Conservation (phyloP, 2,329 filamentous ascomycete species). For the Torrubiella hemipterigena region DNA sequence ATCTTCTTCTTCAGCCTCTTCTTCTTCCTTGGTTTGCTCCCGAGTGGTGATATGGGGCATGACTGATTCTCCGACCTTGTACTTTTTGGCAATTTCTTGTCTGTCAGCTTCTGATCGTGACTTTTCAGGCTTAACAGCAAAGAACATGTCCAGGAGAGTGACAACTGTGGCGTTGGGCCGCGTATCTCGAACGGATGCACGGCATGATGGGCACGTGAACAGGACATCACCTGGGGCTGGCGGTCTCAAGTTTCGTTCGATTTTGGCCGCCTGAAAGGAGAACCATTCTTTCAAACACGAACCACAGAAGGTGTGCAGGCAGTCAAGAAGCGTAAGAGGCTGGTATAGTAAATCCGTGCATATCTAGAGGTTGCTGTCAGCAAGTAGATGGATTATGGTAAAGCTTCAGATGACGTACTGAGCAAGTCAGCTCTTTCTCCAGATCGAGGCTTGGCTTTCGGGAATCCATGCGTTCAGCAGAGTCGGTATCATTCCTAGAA, state of each 20-base stretch:
- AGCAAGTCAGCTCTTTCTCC: slow-evolving; percentile 90
- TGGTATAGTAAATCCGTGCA: slow-evolving; percentile 92
- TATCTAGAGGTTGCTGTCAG: slow-evolving; percentile 45
- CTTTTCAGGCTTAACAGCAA: slow-evolving; percentile 67
- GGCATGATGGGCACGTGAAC: slow-evolving; percentile 90
- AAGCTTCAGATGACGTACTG: slow-evolving; percentile 46
- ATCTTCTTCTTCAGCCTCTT: slow-evolving; percentile 52
- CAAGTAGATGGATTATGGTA: slow-evolving; percentile 4
- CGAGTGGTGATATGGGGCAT: slow-evolving; percentile 47
- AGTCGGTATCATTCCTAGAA: slow-evolving; percentile 17
- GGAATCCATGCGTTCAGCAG: too few species aligned
- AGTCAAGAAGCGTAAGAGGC: slow-evolving; percentile 83
- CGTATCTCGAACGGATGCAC: slow-evolving; percentile 74
- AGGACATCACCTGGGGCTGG: slow-evolving; percentile 34
- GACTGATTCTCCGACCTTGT: slow-evolving; percentile 72
- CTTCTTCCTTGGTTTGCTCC: slow-evolving; percentile 40
- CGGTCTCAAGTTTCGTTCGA: slow-evolving; percentile 36
- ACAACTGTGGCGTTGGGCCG: slow-evolving; percentile 84
- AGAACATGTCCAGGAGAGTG: slow-evolving; percentile 79
- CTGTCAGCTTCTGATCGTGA: slow-evolving; percentile 61
- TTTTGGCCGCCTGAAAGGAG: slow-evolving; percentile 56
- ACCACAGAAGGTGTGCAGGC: slow-evolving; percentile 91
- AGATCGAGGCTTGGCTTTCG: slow-evolving; percentile 51
- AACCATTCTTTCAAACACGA: slow-evolving; percentile 97
- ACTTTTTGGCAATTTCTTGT: slow-evolving; percentile 61